Percentiles rank a stretch among this genome's conserved stretches.
These are phyloP conservation scores for Glomus cerebriforme DNA, from an alignment of 192 early-diverging fungal genomes.

Conservation along the genomic window DNA sequence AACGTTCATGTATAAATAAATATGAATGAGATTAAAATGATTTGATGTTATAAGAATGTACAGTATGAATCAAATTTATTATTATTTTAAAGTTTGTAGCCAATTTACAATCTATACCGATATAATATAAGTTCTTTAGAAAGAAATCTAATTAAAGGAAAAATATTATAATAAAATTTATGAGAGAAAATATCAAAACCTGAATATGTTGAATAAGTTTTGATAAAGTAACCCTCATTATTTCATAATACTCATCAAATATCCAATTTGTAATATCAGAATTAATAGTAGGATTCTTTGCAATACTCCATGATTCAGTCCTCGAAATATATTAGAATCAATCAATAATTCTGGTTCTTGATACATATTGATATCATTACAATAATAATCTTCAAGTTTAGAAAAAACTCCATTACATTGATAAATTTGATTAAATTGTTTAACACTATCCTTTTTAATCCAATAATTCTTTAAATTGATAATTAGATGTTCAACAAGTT, in stretches of 20 bases:
- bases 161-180: no score
- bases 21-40: no score
- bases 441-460: not conserved
- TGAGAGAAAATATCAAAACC: no score
- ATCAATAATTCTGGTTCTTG: not conserved
- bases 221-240: not conserved
- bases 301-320: not conserved
- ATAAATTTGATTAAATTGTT: not conserved
- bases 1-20: no score
- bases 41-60: no score
- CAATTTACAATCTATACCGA: no score
- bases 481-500: not conserved
- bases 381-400: no score
- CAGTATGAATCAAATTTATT: no score
- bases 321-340: not conserved
- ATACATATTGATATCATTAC: not conserved
- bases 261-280: not conserved
- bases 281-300: not conserved
- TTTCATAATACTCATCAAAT: not conserved
- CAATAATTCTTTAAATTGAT: not conserved
- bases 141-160: no score
- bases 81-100: no score
- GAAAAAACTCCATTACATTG: no score
- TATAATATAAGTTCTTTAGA: no score
- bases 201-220: constrained; percentile 6